A percentile compares a stretch with the other conserved stretches of the same genome.
These are phyloP conservation scores for Myxozyma melibiosi DNA, from an alignment of 805 yeast genomes.

Conservation along the genomic window DNA sequence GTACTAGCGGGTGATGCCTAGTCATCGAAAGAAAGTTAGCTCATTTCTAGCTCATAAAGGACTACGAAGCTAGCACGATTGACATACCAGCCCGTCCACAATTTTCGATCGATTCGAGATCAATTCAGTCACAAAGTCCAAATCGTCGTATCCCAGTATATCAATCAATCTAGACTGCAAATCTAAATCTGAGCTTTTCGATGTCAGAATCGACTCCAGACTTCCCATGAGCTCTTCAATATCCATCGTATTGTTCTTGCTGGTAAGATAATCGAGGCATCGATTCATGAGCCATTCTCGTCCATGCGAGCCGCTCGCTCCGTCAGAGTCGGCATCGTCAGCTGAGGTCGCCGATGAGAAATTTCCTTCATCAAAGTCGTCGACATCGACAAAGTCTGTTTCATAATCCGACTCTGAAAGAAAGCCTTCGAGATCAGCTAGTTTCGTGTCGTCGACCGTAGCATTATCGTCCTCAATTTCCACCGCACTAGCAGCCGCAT, in stretches of 20 bases:
- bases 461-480: conserved; percentile 4
- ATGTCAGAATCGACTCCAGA: conserved; percentile 10
- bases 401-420: conserved; percentile 23
- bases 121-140: conserved; percentile 72
- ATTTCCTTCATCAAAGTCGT: neutral
- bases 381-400: conserved; percentile 6
- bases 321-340: conserved; percentile 1
- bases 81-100: conserved; percentile 8
- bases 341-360: conserved; percentile 12
- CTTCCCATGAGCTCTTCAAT: conserved; percentile 23
- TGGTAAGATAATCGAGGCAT: conserved; percentile 13
- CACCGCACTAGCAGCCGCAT: neutral
- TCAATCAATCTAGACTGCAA: conserved; percentile 76
- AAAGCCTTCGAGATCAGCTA: conserved; percentile 14
- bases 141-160: conserved; percentile 79
- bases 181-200: conserved; percentile 39
- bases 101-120: conserved; percentile 46
- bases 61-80: neutral
- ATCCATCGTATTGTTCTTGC: conserved; percentile 8
- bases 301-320: neutral
- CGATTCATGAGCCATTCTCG: conserved; percentile 25
- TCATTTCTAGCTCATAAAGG: neutral
- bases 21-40: neutral
- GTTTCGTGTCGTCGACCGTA: neutral
- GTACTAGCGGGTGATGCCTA: neutral